phyloP scores from a whole-genome alignment of 2,329 filamentous ascomycete species.

The Rutstroemia sp. region DNA sequence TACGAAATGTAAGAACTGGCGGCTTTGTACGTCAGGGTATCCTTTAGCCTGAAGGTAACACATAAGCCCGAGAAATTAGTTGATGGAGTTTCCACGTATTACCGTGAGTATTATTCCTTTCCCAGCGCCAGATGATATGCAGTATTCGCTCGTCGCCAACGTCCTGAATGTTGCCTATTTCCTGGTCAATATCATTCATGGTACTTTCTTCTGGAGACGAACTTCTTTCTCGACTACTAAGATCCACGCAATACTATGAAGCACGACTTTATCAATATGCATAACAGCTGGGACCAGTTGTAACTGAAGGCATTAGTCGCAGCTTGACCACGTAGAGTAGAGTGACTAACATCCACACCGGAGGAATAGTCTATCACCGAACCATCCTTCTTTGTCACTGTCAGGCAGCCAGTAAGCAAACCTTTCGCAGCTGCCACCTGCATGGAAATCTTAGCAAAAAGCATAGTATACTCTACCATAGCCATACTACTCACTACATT shows the following conservation, averaged over 20 bases:
- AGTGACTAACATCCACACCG: slow-evolving; percentile 33
- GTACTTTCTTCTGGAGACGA: slow-evolving; percentile 8
- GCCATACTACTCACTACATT: slow-evolving; percentile 54
- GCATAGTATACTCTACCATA: neutral
- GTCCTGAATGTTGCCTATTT: slow-evolving; percentile 66
- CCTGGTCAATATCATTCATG: slow-evolving; percentile 16
- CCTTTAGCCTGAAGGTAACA: slow-evolving; percentile 58
- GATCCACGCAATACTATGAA: slow-evolving; percentile 52
- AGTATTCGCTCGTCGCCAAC: slow-evolving; percentile 50
- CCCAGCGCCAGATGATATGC: slow-evolving; percentile 39
- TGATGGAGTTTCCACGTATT: slow-evolving; percentile 11
- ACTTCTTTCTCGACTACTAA: slow-evolving; percentile 77
- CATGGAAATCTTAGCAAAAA: neutral
- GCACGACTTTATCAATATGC: slow-evolving; percentile 42
- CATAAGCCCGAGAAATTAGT: neutral
- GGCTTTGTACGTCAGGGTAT: slow-evolving; percentile 68
- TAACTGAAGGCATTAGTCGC: slow-evolving; percentile 38
- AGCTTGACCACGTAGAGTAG: neutral
- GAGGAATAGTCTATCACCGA: slow-evolving; percentile 32
- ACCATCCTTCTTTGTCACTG: slow-evolving; percentile 39
- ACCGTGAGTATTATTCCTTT: slow-evolving; percentile 65
- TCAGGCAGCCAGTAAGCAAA: slow-evolving; percentile 53
- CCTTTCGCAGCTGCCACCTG: slow-evolving; percentile 71
- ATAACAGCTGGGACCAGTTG: slow-evolving; percentile 48
- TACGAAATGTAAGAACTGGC: slow-evolving; percentile 53